Conservation (phyloP, 169 alveolate species). For the Plasmodium knowlesi region DNA sequence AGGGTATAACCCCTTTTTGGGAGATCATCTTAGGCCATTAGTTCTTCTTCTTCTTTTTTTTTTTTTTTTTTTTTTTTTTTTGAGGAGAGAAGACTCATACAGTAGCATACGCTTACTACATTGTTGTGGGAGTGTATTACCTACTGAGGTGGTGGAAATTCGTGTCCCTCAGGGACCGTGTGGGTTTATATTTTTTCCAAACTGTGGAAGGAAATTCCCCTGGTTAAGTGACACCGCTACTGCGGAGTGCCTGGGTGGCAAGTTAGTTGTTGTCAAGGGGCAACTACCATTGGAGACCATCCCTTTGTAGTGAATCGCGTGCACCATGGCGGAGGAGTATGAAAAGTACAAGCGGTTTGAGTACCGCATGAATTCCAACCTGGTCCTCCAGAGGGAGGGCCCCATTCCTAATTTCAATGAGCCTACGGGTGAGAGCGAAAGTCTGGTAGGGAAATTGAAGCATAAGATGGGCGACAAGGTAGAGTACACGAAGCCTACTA, state of each 20-base stretch:
- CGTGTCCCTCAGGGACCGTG: background rate
- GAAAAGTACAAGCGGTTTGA: slow-evolving; percentile 94
- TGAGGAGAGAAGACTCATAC: background rate
- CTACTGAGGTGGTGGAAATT: background rate
- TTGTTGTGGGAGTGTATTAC: background rate
- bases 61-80: too few species aligned
- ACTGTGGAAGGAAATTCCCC: background rate
- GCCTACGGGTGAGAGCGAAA: slow-evolving; percentile 98
- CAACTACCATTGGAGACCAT: background rate
- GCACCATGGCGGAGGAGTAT: slow-evolving; percentile 93
- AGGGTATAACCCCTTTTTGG: background rate
- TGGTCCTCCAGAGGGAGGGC: slow-evolving; percentile 90
- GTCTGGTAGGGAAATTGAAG: slow-evolving; percentile 91
- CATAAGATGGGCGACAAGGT: slow-evolving; percentile 96
- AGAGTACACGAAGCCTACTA: slow-evolving; percentile 73
- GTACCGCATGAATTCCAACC: slow-evolving; percentile 92
- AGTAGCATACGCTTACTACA: background rate
- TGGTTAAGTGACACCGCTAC: background rate
- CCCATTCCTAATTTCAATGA: slow-evolving; percentile 88
- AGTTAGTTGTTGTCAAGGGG: background rate
- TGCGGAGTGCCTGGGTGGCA: background rate
- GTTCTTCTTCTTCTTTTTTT: background rate
- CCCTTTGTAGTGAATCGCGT: background rate
- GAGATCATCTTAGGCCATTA: background rate
- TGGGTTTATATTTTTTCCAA: background rate